Evolutionary conservation across 2,329 filamentous ascomycete species (phyloP).

Genomic region (Sporothrix schenckii): DNA sequence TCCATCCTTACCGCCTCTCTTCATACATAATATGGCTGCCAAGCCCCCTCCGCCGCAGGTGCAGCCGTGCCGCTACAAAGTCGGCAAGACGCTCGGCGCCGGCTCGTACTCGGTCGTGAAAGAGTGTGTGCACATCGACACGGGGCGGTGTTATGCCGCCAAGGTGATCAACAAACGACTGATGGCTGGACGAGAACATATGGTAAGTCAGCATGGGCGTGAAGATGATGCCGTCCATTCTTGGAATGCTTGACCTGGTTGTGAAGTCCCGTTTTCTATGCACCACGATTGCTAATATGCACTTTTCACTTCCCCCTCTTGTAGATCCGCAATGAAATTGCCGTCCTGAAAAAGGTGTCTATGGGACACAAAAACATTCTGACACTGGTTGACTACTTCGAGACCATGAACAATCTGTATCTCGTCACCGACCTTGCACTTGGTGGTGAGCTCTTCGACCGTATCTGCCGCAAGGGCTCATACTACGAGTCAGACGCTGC

Average conservation of each 20-base stretch:
- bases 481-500: conserved; percentile 98
- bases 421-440: conserved; percentile 95
- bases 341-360: conserved; percentile 94
- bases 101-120: conserved; percentile 98
- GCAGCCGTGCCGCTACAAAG: conserved; percentile 97
- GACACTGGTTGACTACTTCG: conserved; percentile 97
- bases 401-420: conserved; percentile 99
- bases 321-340: conserved; percentile 95
- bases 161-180: conserved; percentile 99
- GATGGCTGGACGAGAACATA: conserved; percentile 97
- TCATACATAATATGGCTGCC: conserved; percentile 7
- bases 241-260: neutral
- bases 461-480: conserved; percentile 96
- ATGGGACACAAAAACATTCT: conserved; percentile 99
- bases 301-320: neutral
- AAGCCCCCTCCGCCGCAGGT: conserved; percentile 53
- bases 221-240: neutral
- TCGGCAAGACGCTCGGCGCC: conserved; percentile 93
- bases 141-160: conserved; percentile 94
- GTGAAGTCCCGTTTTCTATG: neutral
- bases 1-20: neutral
- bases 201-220: conserved; percentile 62
- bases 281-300: neutral
- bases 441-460: conserved; percentile 95
- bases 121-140: conserved; percentile 98